A percentile compares a stretch with the other conserved stretches of the same genome.
Evolutionary conservation across 441 rosid genomes (phyloP).

Genomic region (Brassica balearica): DNA sequence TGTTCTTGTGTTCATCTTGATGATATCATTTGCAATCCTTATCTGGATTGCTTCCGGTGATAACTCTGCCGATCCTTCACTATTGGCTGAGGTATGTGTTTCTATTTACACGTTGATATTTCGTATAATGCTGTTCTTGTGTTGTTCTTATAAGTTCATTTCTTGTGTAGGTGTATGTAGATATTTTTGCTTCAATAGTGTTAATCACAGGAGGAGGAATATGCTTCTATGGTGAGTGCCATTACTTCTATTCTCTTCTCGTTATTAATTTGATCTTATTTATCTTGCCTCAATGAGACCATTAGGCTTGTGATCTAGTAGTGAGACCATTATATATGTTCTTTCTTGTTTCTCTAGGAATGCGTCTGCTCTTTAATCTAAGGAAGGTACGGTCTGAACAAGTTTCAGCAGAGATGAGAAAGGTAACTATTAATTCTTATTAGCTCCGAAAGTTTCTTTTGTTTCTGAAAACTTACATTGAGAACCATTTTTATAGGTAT

Average conservation of each 20-base stretch:
- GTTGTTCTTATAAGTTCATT: slow-evolving; percentile 8
- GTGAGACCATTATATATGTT: background rate
- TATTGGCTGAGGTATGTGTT: slow-evolving; percentile 54
- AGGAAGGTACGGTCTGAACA: slow-evolving; percentile 63
- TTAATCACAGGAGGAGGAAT: slow-evolving; percentile 62
- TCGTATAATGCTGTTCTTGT: background rate
- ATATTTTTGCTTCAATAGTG: slow-evolving; percentile 50
- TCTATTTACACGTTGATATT: background rate
- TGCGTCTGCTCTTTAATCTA: slow-evolving; percentile 52
- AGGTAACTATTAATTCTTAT: slow-evolving; percentile 47
- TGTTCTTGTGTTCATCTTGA: slow-evolving; percentile 53
- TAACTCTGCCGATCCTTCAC: slow-evolving; percentile 54
- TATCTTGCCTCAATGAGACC: background rate
- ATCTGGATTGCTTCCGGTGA: slow-evolving; percentile 66
- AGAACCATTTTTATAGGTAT: slow-evolving; percentile 50
- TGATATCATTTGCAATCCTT: slow-evolving; percentile 58
- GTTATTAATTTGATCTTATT: too few relatives aligned
- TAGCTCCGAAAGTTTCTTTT: slow-evolving; percentile 4
- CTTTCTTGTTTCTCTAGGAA: slow-evolving; percentile 43
- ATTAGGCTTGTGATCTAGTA: slow-evolving; percentile 11
- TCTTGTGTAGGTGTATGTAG: slow-evolving; percentile 52
- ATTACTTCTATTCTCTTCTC: background rate
- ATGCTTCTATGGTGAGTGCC: slow-evolving; percentile 61
- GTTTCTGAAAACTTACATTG: slow-evolving; percentile 1
- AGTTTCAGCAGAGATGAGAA: slow-evolving; percentile 63